A percentile compares a stretch with the other conserved stretches of the same genome.
phyloP scores from a whole-genome alignment of 1,284 basidiomycete genomes.

The Austroboletus novae-zelandiae region DNA sequence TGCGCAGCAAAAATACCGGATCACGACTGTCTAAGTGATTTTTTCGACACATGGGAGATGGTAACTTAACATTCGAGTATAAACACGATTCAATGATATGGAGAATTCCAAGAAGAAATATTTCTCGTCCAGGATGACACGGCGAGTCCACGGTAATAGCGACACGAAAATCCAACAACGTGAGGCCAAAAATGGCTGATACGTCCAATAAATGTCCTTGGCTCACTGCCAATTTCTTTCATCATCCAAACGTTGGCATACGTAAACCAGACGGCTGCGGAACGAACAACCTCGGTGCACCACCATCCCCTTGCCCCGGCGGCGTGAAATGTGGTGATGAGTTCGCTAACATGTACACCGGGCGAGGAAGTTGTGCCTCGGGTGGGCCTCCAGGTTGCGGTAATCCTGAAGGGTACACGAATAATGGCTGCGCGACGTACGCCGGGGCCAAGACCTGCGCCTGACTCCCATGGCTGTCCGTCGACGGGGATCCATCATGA shows the following conservation, averaged over 20 bases:
- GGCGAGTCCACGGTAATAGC: too few relatives aligned
- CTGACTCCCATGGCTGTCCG: constrained; percentile 33
- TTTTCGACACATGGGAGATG: too few relatives aligned
- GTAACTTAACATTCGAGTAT: too few relatives aligned
- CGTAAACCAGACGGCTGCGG: constrained; percentile 28
- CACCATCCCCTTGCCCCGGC: constrained; percentile 18
- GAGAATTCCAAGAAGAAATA: too few relatives aligned
- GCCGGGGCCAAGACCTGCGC: constrained; percentile 28
- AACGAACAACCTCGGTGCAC: constrained; percentile 20
- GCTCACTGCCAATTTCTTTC: background rate
- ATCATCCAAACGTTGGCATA: constrained; percentile 25
- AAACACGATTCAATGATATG: too few relatives aligned
- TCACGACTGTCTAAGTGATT: too few relatives aligned
- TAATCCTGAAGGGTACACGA: constrained; percentile 31
- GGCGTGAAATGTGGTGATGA: constrained; percentile 27
- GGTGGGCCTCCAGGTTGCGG: constrained; percentile 29
- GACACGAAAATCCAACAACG: too few relatives aligned
- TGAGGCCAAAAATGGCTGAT: too few relatives aligned
- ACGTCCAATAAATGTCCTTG: too few relatives aligned
- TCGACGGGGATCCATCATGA: constrained; percentile 26
- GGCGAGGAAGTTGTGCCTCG: constrained; percentile 22
- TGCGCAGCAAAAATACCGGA: too few relatives aligned
- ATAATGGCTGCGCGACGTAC: constrained; percentile 33
- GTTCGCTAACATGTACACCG: constrained; percentile 31
- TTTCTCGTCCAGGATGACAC: too few relatives aligned